Evolutionary conservation across 2,329 filamentous ascomycete genomes (phyloP).

Genomic region (Lizonia empirigonia): DNA sequence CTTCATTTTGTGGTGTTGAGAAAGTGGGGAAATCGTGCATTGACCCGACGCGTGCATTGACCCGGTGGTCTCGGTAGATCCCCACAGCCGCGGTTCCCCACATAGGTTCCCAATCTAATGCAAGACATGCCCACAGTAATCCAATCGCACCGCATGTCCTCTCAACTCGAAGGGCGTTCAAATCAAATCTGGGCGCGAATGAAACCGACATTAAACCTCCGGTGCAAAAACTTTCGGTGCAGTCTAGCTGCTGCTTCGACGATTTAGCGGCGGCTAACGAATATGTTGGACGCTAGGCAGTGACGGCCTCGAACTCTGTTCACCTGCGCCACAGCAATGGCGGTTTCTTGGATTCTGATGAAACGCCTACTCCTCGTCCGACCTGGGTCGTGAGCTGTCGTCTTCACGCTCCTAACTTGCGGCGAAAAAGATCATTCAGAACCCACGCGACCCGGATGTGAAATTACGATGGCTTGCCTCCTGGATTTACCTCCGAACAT

Average conservation of each 20-base stretch:
- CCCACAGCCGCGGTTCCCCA: slow-evolving; percentile 5
- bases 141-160: background rate
- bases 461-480: slow-evolving; percentile 22
- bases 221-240: background rate
- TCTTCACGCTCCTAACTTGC: too few relatives aligned
- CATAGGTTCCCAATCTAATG: background rate
- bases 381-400: too few relatives aligned
- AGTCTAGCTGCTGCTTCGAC: slow-evolving; percentile 1
- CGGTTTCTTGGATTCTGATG: background rate
- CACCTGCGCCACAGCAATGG: slow-evolving; percentile 1
- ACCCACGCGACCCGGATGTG: background rate
- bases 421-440: background rate
- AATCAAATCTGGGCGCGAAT: too few relatives aligned
- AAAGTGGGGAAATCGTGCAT: too few relatives aligned
- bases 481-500: slow-evolving; percentile 25
- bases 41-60: too few relatives aligned
- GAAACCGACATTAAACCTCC: slow-evolving; percentile 1
- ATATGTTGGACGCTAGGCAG: slow-evolving; percentile 16
- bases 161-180: background rate
- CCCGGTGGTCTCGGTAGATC: too few relatives aligned
- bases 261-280: slow-evolving; percentile 1
- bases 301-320: slow-evolving; percentile 6
- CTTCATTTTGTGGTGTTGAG: too few relatives aligned
- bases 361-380: too few relatives aligned
- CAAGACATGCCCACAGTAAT: background rate